Evolutionary conservation across 2,329 filamentous ascomycete genomes (phyloP), one percentile per base, ranked within the genome.

Genomic region (Alternaria alternata): DNA sequence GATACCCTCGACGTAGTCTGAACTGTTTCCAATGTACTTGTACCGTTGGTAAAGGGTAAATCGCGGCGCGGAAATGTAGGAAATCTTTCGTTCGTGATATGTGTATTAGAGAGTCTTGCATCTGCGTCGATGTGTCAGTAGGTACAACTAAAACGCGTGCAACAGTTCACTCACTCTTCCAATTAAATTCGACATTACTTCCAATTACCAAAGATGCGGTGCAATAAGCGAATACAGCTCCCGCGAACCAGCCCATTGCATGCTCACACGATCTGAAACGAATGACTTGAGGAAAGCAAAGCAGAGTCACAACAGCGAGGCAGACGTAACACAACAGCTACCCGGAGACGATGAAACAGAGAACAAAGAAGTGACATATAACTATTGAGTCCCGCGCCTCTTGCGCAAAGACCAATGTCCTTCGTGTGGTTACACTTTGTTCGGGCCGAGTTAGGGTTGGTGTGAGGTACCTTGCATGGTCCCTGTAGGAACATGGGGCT

Each of bases 231-330:
- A 64, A 63, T 58, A 74, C 62, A 63, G 67, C 60, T 57, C 60
- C 65, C 67, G 70, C 75, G 70, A 74, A 68, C 75, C 68, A 75
- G 39, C 54, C 54, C 76, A 79, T 79, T 53, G 76, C 75, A 78
- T 76, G 65, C 55, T 74, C 69, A 69, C 69, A 69, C 39, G 22
- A 47, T 24, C 22, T 47, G 49, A 73, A 75, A 72, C 57, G 69
- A 72, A 54, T 62, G 69, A 67, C 65, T 59, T 54, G 63, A 62
- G 58, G 57, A 47, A 54, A 47, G 38, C 38, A 61, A 62, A 69
- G 65, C 58, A 67, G 61, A 62, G 65, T 59, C 54, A 68, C 62
- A 53, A 54, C 51, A 49, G 30, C 30, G 51, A 55, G 22, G 24
- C 54, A 22, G n/a, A 46, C 44, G 44, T 39, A 22, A 44, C 57